phyloP scores from a whole-genome alignment of 345 rosid species.

The Limnanthes douglasii region DNA sequence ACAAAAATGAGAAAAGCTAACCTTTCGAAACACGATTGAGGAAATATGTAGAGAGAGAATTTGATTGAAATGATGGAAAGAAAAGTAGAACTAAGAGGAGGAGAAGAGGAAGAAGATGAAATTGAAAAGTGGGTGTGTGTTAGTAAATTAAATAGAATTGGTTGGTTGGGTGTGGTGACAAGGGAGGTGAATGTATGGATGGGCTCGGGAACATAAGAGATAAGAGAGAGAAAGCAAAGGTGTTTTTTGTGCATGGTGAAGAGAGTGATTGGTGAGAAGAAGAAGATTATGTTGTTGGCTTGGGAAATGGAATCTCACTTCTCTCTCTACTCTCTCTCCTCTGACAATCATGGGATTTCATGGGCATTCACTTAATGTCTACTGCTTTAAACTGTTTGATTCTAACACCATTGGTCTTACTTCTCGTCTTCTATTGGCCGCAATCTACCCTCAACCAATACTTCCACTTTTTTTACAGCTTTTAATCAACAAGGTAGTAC shows the following conservation, averaged over 20 bases:
- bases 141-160: constrained; percentile 14
- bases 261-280: constrained; percentile 25
- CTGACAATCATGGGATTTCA: too few species aligned
- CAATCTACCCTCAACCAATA: too few species aligned
- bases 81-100: constrained; percentile 3
- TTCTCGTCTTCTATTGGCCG: too few species aligned
- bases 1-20: neutral
- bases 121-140: too few species aligned
- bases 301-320: constrained; percentile 30
- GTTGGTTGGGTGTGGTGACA: constrained; percentile 27
- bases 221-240: constrained; percentile 28
- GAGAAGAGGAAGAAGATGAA: constrained; percentile 10
- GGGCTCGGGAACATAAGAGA: constrained; percentile 76
- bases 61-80: constrained; percentile 4
- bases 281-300: constrained; percentile 19
- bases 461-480: too few species aligned
- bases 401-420: too few species aligned
- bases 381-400: too few species aligned
- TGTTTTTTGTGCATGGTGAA: constrained; percentile 23
- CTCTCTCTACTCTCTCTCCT: too few species aligned
- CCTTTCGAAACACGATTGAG: neutral
- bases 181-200: constrained; percentile 35
- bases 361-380: too few species aligned
- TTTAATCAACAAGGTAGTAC: too few species aligned
- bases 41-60: neutral